Base-by-base conservation (phyloP, 768 basidiomycete genomes). In the Kwoniella dendrophila region DNA sequence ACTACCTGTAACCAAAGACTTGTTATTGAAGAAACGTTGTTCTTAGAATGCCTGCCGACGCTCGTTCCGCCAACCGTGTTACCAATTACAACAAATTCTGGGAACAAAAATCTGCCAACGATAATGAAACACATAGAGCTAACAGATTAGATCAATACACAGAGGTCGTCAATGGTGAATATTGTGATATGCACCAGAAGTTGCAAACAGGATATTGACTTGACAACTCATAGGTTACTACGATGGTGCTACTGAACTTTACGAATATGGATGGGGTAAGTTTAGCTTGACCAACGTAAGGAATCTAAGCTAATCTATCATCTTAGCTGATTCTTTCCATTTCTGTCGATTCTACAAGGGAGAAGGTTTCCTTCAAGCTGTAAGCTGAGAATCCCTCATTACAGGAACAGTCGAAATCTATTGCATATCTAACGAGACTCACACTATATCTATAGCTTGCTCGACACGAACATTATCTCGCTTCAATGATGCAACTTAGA, bases 291-390 rank as follows among this genome's bases (percentile, higher is more conserved):
- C n/a, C 20, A 14, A 27, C n/a, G n/a, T n/a, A n/a, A n/a, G 2
- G 27, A 41, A 20, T 16, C 7, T 44, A 27, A 22, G 12, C 24
- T 33, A 8, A 4, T 18, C 14, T 26, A 32, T 44, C 14, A 18
- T 29, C 57, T 71, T 20, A 93, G 85, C 85, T 1, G 83, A 87
- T 57, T 92, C 88, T 4, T 96, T 96, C 86, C 94, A 97, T 81
- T 96, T 96, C 80, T 95, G 90, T 58, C 91, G 95, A 33, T 98
- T 95, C 84, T 92, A 89, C 85, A 89, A 88, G 80, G 95, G 94
- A 66, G 81, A 82, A 66, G 75, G 79, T 29, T 81, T 82, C 74
- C 73, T 76, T 29, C 72, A 75, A 49, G 73, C 72, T 50, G 75
- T 78, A 44, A 63, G 75, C 66, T 1, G 8, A 5, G 33, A 26